These are phyloP conservation scores for Leucocoprinus leucothites DNA, from an alignment of 768 basidiomycete species.

Conservation along the genomic window DNA sequence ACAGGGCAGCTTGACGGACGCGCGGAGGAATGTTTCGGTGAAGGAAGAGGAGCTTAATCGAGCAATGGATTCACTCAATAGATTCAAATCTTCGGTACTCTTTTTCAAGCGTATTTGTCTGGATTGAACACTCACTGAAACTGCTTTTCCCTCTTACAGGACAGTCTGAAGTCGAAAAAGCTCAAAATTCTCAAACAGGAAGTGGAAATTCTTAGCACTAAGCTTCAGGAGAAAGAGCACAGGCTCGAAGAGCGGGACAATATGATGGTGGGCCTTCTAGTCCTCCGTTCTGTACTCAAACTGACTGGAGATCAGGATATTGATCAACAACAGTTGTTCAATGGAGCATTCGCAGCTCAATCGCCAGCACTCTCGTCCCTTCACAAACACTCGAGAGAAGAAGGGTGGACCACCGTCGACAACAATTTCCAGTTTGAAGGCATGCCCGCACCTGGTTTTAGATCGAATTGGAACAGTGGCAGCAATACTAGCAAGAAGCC, in stretches of 20 bases:
- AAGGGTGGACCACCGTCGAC: slow-evolving; percentile 14
- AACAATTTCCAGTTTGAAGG: slow-evolving; percentile 31
- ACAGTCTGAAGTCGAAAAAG: not conserved
- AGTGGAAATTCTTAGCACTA: slow-evolving; percentile 22
- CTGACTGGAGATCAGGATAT: not conserved
- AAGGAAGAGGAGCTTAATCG: slow-evolving; percentile 18
- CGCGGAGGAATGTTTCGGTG: slow-evolving; percentile 8
- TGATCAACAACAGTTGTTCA: not conserved
- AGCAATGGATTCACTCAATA: slow-evolving; percentile 2
- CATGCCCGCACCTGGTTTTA: slow-evolving; percentile 37
- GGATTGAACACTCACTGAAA: not conserved
- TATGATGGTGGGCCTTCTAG: not conserved
- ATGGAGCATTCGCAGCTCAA: not conserved
- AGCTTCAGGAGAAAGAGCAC: not conserved
- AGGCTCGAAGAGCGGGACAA: not conserved
- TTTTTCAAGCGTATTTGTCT: not conserved
- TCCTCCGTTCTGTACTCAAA: not conserved
- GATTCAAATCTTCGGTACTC: slow-evolving; percentile 3
- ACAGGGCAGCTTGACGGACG: slow-evolving; percentile 2
- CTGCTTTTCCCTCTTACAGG: not conserved
- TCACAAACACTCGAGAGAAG: not conserved
- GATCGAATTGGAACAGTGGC: slow-evolving; percentile 32
- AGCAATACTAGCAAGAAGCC: slow-evolving; percentile 12
- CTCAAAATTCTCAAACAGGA: slow-evolving; percentile 20
- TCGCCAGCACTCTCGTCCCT: slow-evolving; percentile 5